Percentiles rank a stretch among this genome's conserved stretches.
phyloP scores from a whole-genome alignment of 768 basidiomycete species.

The Macrolepiota dolichaula region DNA sequence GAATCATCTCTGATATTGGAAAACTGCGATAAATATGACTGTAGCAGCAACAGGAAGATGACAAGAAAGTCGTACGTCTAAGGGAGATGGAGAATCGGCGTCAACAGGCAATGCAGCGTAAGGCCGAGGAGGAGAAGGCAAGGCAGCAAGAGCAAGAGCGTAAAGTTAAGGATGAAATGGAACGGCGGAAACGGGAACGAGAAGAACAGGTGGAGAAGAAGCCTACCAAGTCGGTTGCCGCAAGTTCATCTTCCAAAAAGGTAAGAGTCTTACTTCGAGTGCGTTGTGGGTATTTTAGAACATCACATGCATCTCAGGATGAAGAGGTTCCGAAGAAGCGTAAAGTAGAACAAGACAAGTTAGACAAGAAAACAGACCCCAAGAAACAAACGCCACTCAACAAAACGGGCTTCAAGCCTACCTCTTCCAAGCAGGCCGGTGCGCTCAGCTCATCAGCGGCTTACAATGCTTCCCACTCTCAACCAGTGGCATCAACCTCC shows the following conservation, averaged over 20 bases:
- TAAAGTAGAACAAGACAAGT: constrained; percentile 37
- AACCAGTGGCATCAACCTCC: constrained; percentile 16
- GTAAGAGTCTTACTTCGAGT: constrained; percentile 22
- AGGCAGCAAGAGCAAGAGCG: constrained; percentile 64
- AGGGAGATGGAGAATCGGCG: constrained; percentile 84
- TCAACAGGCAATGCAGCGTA: constrained; percentile 66
- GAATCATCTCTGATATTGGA: neutral
- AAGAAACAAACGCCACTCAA: constrained; percentile 59
- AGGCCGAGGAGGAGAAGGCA: constrained; percentile 74
- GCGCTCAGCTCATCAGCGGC: constrained; percentile 35
- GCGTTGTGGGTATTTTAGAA: constrained; percentile 1
- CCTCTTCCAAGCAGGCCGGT: constrained; percentile 49
- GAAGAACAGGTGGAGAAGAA: constrained; percentile 76
- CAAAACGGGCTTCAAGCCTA: constrained; percentile 39
- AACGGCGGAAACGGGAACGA: constrained; percentile 77
- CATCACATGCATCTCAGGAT: constrained; percentile 42
- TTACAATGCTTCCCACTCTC: constrained; percentile 30
- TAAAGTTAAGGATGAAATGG: constrained; percentile 69
- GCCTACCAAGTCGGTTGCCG: constrained; percentile 40
- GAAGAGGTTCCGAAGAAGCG: constrained; percentile 75
- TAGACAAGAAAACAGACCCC: constrained; percentile 23
- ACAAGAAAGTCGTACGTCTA: constrained; percentile 69
- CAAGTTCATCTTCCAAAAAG: constrained; percentile 45
- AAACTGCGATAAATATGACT: constrained; percentile 10
- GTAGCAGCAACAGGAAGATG: constrained; percentile 87